Evolutionary conservation across 1,284 basidiomycete species (phyloP).

Genomic region (Singerocomus inundabilis): DNA sequence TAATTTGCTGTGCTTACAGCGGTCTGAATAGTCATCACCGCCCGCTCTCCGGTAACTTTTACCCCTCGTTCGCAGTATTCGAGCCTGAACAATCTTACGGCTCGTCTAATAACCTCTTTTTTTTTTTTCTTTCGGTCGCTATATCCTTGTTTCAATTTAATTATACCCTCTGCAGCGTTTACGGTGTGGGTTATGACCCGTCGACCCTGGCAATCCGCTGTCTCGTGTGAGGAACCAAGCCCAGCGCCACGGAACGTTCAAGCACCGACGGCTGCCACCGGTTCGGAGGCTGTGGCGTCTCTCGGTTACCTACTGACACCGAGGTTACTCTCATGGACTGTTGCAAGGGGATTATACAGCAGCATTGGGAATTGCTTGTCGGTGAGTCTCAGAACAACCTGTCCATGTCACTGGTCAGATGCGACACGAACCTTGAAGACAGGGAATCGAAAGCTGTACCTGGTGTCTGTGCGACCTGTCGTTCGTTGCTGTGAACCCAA

Average conservation of each 20-base stretch:
- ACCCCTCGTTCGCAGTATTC: not conserved
- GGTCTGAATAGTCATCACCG: not conserved
- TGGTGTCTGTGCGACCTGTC: conserved; percentile 1
- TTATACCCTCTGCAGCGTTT: not conserved
- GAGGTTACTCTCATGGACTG: no score
- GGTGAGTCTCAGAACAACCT: not conserved
- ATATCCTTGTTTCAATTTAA: not conserved
- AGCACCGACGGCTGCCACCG: no score
- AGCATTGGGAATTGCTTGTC: no score
- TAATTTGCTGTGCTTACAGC: not conserved
- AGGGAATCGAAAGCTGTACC: not conserved
- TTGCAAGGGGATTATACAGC: no score
- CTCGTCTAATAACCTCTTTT: no score
- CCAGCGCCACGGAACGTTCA: conserved; percentile 6
- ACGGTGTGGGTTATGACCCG: not conserved
- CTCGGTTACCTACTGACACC: not conserved
- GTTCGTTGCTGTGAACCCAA: no score
- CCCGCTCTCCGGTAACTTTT: not conserved
- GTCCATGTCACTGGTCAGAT: not conserved
- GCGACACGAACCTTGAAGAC: not conserved
- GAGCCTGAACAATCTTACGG: conserved; percentile 1
- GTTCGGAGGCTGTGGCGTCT: not conserved
- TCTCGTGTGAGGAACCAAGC: not conserved
- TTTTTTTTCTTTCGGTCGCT: not conserved
- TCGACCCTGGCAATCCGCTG: conserved; percentile 7